Evolutionary conservation across 805 yeast species (phyloP).

Genomic region (Yarrowia sp.): DNA sequence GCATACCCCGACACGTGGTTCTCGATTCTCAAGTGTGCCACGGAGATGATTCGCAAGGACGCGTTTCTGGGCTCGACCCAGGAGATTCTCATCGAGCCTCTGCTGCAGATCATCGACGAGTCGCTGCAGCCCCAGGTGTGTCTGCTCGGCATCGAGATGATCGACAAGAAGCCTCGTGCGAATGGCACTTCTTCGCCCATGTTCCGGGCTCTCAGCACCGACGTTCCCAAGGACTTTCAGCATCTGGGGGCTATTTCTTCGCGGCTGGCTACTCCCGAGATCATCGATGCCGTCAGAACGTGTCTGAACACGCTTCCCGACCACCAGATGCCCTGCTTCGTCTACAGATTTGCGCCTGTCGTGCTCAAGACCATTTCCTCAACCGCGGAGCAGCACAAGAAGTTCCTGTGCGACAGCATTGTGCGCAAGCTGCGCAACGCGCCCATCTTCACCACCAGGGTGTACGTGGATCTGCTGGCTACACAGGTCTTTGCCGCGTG

Average conservation of each 20-base stretch:
- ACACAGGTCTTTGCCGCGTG: neutral
- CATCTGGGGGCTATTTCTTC: neutral
- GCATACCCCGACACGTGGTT: neutral
- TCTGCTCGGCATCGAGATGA: neutral
- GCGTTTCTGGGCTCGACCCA: slow-evolving; percentile 3
- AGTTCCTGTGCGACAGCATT: slow-evolving; percentile 1
- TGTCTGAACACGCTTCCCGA: slow-evolving; percentile 11
- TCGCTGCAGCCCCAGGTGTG: neutral
- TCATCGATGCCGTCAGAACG: neutral
- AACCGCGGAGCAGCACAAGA: neutral
- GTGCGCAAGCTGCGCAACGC: neutral
- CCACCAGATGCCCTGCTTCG: slow-evolving; percentile 5
- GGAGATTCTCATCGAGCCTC: slow-evolving; percentile 19
- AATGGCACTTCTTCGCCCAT: slow-evolving; percentile 1
- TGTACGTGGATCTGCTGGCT: neutral
- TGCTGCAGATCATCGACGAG: neutral
- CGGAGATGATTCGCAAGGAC: neutral
- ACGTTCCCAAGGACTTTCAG: neutral
- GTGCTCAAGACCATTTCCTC: neutral
- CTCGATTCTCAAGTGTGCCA: neutral
- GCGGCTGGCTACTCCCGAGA: neutral
- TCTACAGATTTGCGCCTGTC: slow-evolving; percentile 17
- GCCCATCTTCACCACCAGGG: neutral
- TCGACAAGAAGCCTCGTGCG: slow-evolving; percentile 2
- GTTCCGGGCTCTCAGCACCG: neutral